Evolutionary conservation across 805 yeast genomes (phyloP).

Genomic region (Wickerhamomyces rabaulensis): DNA sequence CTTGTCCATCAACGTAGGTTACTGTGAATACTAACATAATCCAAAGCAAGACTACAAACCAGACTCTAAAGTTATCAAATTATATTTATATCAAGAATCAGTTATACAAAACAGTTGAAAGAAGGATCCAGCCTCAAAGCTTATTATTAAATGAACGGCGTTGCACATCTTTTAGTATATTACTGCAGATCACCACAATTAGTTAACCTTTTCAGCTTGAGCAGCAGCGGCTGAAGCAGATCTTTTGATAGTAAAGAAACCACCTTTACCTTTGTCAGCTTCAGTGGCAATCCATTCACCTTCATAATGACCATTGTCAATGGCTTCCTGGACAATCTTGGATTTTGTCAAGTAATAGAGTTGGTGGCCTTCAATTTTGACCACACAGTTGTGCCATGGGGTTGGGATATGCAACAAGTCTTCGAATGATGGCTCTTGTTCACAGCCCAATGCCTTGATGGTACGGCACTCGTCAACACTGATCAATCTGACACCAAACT

Average conservation of each 20-base stretch:
- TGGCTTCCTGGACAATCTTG: conserved; percentile 30
- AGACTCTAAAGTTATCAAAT: no score
- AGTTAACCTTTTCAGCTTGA: no score
- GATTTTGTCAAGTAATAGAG: conserved; percentile 31
- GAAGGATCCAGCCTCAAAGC: background rate
- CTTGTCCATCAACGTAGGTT: background rate
- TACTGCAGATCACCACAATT: background rate
- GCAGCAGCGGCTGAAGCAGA: background rate
- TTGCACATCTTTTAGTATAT: no score
- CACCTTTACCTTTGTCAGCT: conserved; percentile 30
- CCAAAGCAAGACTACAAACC: no score
- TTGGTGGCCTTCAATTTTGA: conserved; percentile 33
- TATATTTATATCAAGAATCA: no score
- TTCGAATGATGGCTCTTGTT: conserved; percentile 39
- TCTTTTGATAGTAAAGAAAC: conserved; percentile 17
- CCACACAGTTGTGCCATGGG: conserved; percentile 60
- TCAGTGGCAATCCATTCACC: conserved; percentile 33
- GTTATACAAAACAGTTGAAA: background rate
- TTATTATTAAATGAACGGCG: no score
- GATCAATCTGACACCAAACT: conserved; percentile 50
- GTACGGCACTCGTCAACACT: conserved; percentile 39
- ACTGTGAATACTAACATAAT: no score
- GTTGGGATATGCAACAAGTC: conserved; percentile 60
- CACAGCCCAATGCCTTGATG: conserved; percentile 35
- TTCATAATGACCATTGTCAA: conserved; percentile 27